Conservation (phyloP, 2,329 filamentous ascomycete species). For the Aspergillus sp. region DNA sequence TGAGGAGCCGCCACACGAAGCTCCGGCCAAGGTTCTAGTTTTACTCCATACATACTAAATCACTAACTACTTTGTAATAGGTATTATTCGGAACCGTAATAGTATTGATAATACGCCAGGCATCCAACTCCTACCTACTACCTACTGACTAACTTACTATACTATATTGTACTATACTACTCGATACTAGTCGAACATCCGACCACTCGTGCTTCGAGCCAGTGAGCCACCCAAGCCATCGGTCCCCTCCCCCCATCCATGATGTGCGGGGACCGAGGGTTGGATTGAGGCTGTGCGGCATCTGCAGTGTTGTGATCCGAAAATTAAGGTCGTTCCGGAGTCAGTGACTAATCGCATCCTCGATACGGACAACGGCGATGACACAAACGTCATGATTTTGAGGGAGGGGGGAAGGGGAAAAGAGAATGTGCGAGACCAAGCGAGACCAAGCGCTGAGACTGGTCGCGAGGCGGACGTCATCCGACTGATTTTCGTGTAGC, state of each 20-base stretch:
- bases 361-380: not conserved
- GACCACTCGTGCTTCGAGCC: not conserved
- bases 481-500: conserved; percentile 14
- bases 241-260: conserved; percentile 19
- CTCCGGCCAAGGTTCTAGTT: not conserved
- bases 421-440: conserved; percentile 11
- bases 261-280: conserved; percentile 24
- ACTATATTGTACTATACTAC: not conserved
- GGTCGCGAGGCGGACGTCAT: conserved; percentile 16
- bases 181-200: not conserved
- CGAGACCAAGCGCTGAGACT: conserved; percentile 1
- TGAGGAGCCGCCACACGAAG: not conserved
- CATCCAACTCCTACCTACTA: not conserved
- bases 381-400: conserved; percentile 19
- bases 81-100: not conserved
- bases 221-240: conserved; percentile 22
- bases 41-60: not conserved
- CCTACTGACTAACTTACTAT: not conserved
- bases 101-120: not conserved
- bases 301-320: conserved; percentile 6
- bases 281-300: conserved; percentile 9
- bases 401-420: not conserved
- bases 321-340: conserved; percentile 3
- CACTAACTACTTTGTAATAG: too few relatives aligned
- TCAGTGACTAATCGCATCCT: not conserved